Conservation (phyloP, 1,284 basidiomycete species). For the Apiotrichum montevideense region DNA sequence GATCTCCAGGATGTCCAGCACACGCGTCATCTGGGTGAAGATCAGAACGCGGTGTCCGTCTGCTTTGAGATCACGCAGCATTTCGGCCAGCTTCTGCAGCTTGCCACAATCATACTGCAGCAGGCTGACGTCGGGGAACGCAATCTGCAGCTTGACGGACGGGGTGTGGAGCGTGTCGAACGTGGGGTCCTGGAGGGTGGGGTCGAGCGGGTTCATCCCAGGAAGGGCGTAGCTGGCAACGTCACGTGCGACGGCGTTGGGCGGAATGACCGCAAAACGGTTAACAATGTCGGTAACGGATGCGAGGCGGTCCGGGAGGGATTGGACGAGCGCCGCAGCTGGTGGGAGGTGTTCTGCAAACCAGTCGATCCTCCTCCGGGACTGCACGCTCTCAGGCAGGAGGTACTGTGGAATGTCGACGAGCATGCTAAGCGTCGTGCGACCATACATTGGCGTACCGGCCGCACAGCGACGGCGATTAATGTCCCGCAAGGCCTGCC, state of each 20-base stretch:
- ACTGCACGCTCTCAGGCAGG: constrained; percentile 54
- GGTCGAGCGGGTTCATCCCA: constrained; percentile 36
- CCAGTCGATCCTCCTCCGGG: constrained; percentile 33
- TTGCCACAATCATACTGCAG: constrained; percentile 97
- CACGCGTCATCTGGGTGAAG: constrained; percentile 95
- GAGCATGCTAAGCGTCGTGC: constrained; percentile 55
- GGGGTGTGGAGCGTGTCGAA: constrained; percentile 68
- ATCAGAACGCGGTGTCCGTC: constrained; percentile 86
- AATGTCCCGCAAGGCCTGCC: constrained; percentile 65
- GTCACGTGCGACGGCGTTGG: constrained; percentile 69
- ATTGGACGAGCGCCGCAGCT: constrained; percentile 54
- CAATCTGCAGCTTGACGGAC: constrained; percentile 81
- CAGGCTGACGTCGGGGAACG: constrained; percentile 84
- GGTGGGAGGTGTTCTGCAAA: constrained; percentile 46
- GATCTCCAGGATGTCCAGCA: constrained; percentile 88
- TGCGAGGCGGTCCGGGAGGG: constrained; percentile 58
- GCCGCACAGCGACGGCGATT: constrained; percentile 67
- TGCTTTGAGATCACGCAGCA: constrained; percentile 76
- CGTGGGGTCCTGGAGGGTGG: constrained; percentile 36
- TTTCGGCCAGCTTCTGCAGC: constrained; percentile 70
- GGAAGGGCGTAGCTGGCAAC: constrained; percentile 51
- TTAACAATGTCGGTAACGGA: constrained; percentile 58
- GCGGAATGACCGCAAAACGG: constrained; percentile 77
- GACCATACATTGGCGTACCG: constrained; percentile 59
- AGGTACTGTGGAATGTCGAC: constrained; percentile 51